phyloP scores from a whole-genome alignment of 2,329 filamentous ascomycete genomes.

The Ophiocordyceps camponoti-saundersi region DNA sequence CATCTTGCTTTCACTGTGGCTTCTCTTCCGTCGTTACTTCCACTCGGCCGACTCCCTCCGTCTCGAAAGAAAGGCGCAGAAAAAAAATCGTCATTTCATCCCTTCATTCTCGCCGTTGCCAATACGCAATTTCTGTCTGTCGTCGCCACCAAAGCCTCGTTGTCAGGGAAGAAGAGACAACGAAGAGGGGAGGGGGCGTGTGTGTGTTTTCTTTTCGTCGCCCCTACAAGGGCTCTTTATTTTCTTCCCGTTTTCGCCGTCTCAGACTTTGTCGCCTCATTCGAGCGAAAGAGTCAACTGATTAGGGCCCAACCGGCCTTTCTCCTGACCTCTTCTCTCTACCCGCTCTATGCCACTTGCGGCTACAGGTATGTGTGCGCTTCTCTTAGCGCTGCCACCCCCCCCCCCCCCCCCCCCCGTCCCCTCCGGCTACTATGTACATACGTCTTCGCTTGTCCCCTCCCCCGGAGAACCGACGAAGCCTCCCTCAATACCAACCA shows the following conservation, averaged over 20 bases:
- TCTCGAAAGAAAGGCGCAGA: not conserved
- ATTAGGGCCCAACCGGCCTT: not conserved
- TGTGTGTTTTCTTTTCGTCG: not conserved
- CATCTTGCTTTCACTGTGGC: not conserved
- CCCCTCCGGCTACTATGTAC: not conserved
- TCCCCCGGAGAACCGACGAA: not conserved
- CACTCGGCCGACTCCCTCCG: not conserved
- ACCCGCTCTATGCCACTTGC: constrained; percentile 4
- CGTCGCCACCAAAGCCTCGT: not conserved
- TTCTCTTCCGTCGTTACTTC: not conserved
- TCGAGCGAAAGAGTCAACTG: not conserved
- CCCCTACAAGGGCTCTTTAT: not conserved
- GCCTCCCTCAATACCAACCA: constrained; percentile 1
- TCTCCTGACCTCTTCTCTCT: not conserved
- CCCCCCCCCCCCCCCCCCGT: not conserved
- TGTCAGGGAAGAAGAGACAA: not conserved
- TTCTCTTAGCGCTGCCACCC: constrained; percentile 3
- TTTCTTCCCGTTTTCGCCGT: not conserved
- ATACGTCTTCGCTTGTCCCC: not conserved
- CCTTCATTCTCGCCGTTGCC: constrained; percentile 2
- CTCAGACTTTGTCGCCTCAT: not conserved
- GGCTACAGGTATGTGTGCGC: constrained; percentile 4
- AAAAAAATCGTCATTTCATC: constrained; percentile 1
- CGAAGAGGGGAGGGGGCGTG: not conserved
- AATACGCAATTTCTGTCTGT: not conserved